These are phyloP conservation scores for Batkoa obscura DNA, from an alignment of 371 early-diverging fungal genomes.

Conservation along the genomic window DNA sequence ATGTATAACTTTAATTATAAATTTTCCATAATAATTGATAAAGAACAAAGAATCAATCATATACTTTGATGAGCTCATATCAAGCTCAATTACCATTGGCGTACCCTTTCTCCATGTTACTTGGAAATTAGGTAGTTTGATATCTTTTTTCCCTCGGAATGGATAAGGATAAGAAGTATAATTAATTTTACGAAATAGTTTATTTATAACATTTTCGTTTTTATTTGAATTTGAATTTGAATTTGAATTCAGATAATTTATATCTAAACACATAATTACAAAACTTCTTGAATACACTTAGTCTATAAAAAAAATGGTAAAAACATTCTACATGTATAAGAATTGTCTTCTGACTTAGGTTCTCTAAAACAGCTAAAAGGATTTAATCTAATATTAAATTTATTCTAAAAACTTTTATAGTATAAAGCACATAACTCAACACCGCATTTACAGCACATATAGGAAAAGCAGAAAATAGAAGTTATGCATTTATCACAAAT, in stretches of 20 bases:
- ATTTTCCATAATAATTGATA: constrained; percentile 13
- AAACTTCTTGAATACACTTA: constrained; percentile 1
- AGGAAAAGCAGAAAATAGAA: constrained; percentile 22
- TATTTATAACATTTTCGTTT: background rate
- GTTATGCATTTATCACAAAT: constrained; percentile 27
- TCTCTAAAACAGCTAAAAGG: too few relatives aligned
- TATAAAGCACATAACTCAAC: constrained; percentile 32
- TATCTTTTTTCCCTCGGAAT: background rate
- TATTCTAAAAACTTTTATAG: constrained; percentile 13
- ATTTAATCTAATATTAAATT: too few relatives aligned
- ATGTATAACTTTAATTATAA: constrained; percentile 17
- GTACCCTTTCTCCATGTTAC: constrained; percentile 16
- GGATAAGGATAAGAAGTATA: background rate
- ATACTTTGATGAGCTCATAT: constrained; percentile 5
- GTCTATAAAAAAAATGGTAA: constrained; percentile 18
- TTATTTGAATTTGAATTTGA: background rate
- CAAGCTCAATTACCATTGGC: constrained; percentile 16
- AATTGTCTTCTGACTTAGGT: constrained; percentile 3
- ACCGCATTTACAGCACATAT: constrained; percentile 27
- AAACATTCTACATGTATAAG: constrained; percentile 5
- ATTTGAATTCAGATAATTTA: constrained; percentile 7
- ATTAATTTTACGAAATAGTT: background rate
- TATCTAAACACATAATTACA: constrained; percentile 18
- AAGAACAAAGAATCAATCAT: constrained; percentile 23
- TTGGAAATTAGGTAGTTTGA: constrained; percentile 16